Percentiles rank a stretch among this genome's conserved stretches.
phyloP scores from a whole-genome alignment of 805 yeast genomes.

The Teunomyces funiuensis region DNA sequence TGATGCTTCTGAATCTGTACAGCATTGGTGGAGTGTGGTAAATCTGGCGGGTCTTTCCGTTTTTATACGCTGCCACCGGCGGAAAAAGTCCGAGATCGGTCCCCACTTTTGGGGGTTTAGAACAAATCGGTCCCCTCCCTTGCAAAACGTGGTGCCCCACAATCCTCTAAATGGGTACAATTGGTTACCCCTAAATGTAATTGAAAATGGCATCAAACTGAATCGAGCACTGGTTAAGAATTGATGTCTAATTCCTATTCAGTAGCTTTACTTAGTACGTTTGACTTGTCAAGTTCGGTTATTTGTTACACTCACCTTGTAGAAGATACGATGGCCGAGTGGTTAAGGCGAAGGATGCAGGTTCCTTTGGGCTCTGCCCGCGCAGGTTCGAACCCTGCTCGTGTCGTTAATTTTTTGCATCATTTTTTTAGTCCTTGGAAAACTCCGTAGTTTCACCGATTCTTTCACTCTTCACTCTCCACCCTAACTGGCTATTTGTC shows the following conservation, averaged over 20 bases:
- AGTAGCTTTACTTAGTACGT: too few relatives aligned
- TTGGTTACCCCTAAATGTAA: too few relatives aligned
- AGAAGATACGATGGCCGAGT: constrained; percentile 62
- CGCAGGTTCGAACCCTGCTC: constrained; percentile 82
- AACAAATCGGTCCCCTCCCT: too few relatives aligned
- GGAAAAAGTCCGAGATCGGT: too few relatives aligned
- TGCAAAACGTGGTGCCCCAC: too few relatives aligned
- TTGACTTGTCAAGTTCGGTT: background rate
- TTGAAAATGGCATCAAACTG: background rate
- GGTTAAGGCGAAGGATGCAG: constrained; percentile 79
- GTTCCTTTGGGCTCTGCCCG: constrained; percentile 74
- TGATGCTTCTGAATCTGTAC: constrained; percentile 5
- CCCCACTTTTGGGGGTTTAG: too few relatives aligned
- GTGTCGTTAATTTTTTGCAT: constrained; percentile 51
- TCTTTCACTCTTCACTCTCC: too few relatives aligned
- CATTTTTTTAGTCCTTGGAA: background rate
- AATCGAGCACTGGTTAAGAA: background rate
- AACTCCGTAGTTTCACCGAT: too few relatives aligned
- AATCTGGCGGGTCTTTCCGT: too few relatives aligned
- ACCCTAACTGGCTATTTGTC: too few relatives aligned
- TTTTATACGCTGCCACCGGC: too few relatives aligned
- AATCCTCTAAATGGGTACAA: background rate
- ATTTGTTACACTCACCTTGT: background rate
- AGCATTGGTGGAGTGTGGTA: background rate
- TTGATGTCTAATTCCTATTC: too few relatives aligned